Conservation (phyloP, 179 eudicot species). For the Spinacia oleracea region DNA sequence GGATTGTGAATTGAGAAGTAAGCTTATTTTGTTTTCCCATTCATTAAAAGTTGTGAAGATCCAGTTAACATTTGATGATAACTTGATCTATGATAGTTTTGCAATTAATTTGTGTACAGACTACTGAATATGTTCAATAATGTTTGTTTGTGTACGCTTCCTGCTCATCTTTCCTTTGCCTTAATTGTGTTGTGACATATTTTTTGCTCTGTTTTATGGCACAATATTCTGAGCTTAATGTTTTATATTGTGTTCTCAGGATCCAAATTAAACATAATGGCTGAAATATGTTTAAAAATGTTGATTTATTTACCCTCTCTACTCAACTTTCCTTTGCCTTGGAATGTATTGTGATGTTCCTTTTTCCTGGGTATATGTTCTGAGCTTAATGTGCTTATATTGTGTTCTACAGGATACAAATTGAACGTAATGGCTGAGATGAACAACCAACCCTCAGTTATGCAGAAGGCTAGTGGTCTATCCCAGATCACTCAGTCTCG, state of each 20-base stretch:
- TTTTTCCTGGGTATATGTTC: not conserved
- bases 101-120: no score
- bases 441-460: conserved; percentile 42
- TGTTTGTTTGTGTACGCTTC: not conserved
- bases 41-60: not conserved
- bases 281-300: conserved; percentile 29
- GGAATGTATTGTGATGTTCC: not conserved
- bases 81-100: not conserved
- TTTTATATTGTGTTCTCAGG: not conserved
- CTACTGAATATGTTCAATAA: no score
- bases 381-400: not conserved
- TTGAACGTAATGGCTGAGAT: conserved; percentile 50
- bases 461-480: conserved; percentile 47
- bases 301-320: not conserved
- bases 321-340: not conserved
- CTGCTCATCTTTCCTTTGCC: no score
- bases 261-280: conserved; percentile 35
- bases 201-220: not conserved
- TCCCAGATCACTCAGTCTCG: conserved; percentile 45
- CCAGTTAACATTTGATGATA: not conserved
- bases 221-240: not conserved
- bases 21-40: no score
- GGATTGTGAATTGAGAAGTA: no score
- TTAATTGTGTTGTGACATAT: not conserved
- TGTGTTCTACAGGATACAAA: not conserved